phyloP scores from a whole-genome alignment of 1,139 yeast genomes.

The Blastobotrys arbuscula region DNA sequence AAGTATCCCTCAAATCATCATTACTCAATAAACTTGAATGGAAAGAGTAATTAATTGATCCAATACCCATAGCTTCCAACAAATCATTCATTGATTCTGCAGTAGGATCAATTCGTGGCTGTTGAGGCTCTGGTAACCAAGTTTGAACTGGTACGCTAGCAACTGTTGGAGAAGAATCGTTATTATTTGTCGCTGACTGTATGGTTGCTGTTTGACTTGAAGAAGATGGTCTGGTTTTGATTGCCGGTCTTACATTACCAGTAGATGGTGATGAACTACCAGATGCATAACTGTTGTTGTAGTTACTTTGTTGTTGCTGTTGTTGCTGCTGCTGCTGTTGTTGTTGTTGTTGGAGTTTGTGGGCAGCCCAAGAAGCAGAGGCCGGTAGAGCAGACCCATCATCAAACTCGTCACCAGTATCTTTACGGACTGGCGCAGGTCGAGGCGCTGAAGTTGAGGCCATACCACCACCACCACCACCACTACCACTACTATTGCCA shows the following conservation, averaged over 20 bases:
- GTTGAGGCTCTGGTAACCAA: constrained; percentile 5
- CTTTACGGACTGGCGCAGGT: constrained; percentile 11
- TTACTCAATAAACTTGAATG: constrained; percentile 35
- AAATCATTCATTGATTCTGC: constrained; percentile 32
- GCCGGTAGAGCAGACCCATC: constrained; percentile 33
- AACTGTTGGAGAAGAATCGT: constrained; percentile 43
- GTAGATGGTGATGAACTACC: constrained; percentile 23
- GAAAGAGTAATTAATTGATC: constrained; percentile 32
- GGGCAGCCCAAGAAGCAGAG: constrained; percentile 38
- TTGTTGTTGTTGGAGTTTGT: constrained; percentile 7
- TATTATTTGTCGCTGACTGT: constrained; percentile 13
- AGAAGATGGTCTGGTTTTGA: constrained; percentile 36
- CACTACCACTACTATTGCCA: constrained; percentile 15
- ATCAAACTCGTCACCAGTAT: constrained; percentile 22
- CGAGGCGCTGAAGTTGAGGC: constrained; percentile 15
- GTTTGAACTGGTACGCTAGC: constrained; percentile 19
- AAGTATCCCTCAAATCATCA: constrained; percentile 29
- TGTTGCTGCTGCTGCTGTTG: background rate
- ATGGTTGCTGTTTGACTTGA: constrained; percentile 16
- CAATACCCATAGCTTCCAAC: constrained; percentile 30
- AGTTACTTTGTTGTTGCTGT: constrained; percentile 19
- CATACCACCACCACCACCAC: constrained; percentile 13
- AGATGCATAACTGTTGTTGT: background rate
- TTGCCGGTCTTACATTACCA: constrained; percentile 19
- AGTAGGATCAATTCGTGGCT: constrained; percentile 20